Base-by-base conservation (phyloP, 345 rosid species). In the Draba incana region DNA sequence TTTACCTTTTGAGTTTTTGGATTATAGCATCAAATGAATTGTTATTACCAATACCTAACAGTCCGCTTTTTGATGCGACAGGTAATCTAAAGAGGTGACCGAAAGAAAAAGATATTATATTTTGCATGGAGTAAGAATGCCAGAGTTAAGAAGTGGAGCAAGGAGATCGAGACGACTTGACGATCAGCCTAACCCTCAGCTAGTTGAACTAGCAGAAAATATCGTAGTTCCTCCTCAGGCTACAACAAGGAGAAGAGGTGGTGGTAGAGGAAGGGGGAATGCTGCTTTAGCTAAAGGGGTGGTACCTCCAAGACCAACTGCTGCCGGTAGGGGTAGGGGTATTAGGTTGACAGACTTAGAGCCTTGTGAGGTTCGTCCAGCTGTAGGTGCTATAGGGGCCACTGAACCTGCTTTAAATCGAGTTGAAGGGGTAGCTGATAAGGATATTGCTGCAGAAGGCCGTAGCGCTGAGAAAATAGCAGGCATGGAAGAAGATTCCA, bases 41-140 rank as follows among this genome's bases (percentile, higher is more conserved):
- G 46, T 61, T 70, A 8, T 12, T 51, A 14, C 27, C 5, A 48
- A 14, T 49, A 38, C 7, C 52, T 59, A 8, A 50, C 35, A 11
- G 45, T 45, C 44, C 23, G 25, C 33, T 35, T 68, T 20, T 69
- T 54, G 49, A 67, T 68, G 78, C 64, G 46, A 57, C 84, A 86
- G 91, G 72, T 70, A 57, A 75, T 66, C 77, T 52, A 58, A 57
- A 77, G 78, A 75, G 77, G 68, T 58, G 63, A 57, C 23, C 9
- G 53, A 62, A 68, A 69, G 74, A 68, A 78, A 42, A 44, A 41
- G 70, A 83, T 57, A 71, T 86, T 66, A 66, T 78, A 83, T 81
- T 76, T 84, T 92, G 90, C 86, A 92, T 92, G 98, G 94, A 86
- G 57, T 92, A 88, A 92, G 82, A 82, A 92, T 92, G 98, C 98